Conservation (phyloP, 2,329 filamentous ascomycete species). For the Diaporthe velutina region DNA sequence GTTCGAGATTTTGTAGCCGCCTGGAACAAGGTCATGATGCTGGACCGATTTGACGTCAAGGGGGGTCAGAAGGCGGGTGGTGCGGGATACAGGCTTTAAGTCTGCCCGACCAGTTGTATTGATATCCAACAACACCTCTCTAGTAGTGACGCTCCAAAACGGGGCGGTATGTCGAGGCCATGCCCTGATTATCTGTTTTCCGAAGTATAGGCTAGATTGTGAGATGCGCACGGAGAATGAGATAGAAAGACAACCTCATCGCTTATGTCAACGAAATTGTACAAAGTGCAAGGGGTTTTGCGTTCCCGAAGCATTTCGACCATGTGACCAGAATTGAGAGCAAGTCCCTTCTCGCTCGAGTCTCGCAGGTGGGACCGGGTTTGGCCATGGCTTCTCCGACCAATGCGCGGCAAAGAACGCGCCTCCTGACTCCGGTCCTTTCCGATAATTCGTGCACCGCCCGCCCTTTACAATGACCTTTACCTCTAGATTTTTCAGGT, state of each 20-base stretch:
- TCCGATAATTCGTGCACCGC: background rate
- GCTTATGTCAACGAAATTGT: background rate
- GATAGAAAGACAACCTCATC: background rate
- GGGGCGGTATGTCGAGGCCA: too few relatives aligned
- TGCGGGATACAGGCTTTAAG: conserved; percentile 13
- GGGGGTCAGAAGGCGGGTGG: conserved; percentile 22
- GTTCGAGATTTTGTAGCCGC: conserved; percentile 79
- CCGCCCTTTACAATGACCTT: background rate
- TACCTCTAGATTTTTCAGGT: background rate
- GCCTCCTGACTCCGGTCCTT: background rate
- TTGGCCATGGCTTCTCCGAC: background rate
- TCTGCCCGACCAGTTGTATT: background rate
- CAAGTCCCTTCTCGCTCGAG: background rate
- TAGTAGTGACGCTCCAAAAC: background rate
- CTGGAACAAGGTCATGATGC: conserved; percentile 82
- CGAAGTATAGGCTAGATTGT: conserved; percentile 1
- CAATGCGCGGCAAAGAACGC: background rate
- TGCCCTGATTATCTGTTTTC: background rate
- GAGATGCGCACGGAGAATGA: background rate
- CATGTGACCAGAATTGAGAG: too few relatives aligned
- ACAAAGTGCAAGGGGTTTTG: too few relatives aligned
- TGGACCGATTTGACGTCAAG: conserved; percentile 76
- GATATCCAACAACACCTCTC: background rate
- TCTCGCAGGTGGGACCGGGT: background rate
- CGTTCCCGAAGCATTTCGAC: background rate